These are phyloP conservation scores for Glonium stellatum DNA, from an alignment of 495 filamentous ascomycete species.

Conservation along the genomic window DNA sequence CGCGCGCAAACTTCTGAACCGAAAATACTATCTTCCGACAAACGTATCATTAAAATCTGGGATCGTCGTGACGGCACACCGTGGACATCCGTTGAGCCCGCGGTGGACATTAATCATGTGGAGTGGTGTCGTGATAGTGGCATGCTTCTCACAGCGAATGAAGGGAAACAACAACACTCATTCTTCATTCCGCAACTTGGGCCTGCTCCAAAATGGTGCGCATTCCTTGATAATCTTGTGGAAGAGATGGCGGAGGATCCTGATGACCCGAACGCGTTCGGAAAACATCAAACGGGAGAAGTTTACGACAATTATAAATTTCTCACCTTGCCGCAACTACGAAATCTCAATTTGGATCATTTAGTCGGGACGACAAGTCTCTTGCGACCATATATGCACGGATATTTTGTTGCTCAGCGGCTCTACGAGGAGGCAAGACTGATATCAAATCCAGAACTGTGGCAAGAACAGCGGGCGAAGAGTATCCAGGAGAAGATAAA, in stretches of 20 bases:
- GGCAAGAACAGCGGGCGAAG: conserved; percentile 82
- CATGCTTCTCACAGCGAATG: conserved; percentile 93
- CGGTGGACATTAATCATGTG: conserved; percentile 88
- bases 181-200: conserved; percentile 95
- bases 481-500: conserved; percentile 86
- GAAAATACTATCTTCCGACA: conserved; percentile 87
- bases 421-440: conserved; percentile 91
- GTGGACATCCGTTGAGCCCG: conserved; percentile 92
- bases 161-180: conserved; percentile 83
- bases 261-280: conserved; percentile 61
- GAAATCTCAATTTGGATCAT: conserved; percentile 72
- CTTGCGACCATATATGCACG: conserved; percentile 93
- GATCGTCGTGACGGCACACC: conserved; percentile 70
- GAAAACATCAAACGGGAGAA: conserved; percentile 45
- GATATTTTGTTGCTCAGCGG: conserved; percentile 89
- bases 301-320: conserved; percentile 99
- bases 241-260: conserved; percentile 92
- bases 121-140: conserved; percentile 80
- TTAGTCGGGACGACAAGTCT: conserved; percentile 80
- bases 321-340: conserved; percentile 76
- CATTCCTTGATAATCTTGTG: conserved; percentile 91
- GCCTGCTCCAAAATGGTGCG: conserved; percentile 89
- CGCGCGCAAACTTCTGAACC: conserved; percentile 58
- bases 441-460: conserved; percentile 85
- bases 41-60: conserved; percentile 96